A percentile compares a stretch with the other conserved stretches of the same genome.
Evolutionary conservation across 2,329 filamentous ascomycete species (phyloP).

Genomic region (Ampelomyces quisqualis): DNA sequence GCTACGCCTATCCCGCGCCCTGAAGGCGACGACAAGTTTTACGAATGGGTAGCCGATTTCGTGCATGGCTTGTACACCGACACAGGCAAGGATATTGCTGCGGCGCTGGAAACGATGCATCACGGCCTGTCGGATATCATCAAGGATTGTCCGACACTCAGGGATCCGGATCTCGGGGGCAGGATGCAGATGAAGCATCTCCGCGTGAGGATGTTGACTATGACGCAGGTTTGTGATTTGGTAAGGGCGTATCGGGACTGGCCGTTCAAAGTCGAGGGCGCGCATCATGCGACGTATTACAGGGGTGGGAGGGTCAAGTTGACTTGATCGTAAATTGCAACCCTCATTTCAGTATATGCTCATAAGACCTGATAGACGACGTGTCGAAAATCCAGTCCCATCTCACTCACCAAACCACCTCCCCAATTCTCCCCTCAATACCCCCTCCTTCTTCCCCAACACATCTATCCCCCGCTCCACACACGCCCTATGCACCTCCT

Average conservation of each 20-base stretch:
- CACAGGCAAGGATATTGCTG: conserved; percentile 8
- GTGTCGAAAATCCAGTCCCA: no score
- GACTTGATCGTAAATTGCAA: no score
- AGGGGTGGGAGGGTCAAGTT: conserved; percentile 10
- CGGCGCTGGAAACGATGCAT: conserved; percentile 32
- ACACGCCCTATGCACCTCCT: conserved; percentile 70
- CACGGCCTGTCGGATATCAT: conserved; percentile 32
- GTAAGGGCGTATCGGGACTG: conserved; percentile 35
- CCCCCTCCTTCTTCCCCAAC: conserved; percentile 29
- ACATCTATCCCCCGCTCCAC: conserved; percentile 53
- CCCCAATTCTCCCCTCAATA: conserved; percentile 27
- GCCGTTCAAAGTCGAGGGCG: conserved; percentile 34
- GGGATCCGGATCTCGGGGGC: conserved; percentile 36
- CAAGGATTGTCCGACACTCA: conserved; percentile 27
- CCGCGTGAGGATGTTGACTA: conserved; percentile 33
- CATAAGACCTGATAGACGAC: no score
- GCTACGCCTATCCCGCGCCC: conserved; percentile 58
- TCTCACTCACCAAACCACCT: conserved; percentile 25
- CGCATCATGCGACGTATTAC: conserved; percentile 31
- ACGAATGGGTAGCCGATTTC: conserved; percentile 36
- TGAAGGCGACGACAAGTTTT: conserved; percentile 11
- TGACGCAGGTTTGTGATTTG: conserved; percentile 37
- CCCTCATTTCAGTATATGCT: no score
- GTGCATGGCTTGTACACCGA: conserved; percentile 17
- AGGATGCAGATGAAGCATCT: conserved; percentile 34